Base-by-base conservation (phyloP, 2,329 filamentous ascomycete genomes). In the Pseudogymnoascus sp. region DNA sequence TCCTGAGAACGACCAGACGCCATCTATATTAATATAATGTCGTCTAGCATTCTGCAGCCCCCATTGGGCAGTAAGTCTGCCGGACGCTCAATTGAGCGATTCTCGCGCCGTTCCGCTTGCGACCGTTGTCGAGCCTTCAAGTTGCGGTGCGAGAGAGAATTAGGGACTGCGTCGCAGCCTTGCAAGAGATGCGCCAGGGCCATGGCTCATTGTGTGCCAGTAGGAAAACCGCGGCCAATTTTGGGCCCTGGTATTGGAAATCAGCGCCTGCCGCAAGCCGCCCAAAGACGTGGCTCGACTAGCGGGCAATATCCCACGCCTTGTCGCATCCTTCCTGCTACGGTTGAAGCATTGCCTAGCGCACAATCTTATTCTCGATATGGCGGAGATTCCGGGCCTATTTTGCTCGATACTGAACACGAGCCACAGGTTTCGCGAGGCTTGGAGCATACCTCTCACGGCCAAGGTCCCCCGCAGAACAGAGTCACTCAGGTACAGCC, bases 11-110 rank as follows among this genome's bases (percentile, higher is more conserved):
- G 18, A 52, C n/a, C 1, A n/a, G n/a, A 26, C 9, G 23, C 26
- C 26, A 52, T 52, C 23, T 18, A n/a, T 23, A 52, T 30, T 52
- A 26, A 52, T 52, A 52, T 52, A 52, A 52, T 52, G 45, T 30
- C 23, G n/a, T 52, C n/a, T 5, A 18, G n/a, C 9, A 12, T 9
- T 7, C 45, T 12, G 23, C 23, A 12, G 9, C 23, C 45, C 3
- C 26, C 23, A 15, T 3, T n/a, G 30, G 45, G 45, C n/a, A 52
- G 8, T n/a, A 52, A 18, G 5, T n/a, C 45, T 52, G n/a, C 23
- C 12, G 23, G 45, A n/a, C 45, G 45, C 26, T 52, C 45, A 30
- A 12, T 9, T 18, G 13, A 52, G 45, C 45, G 45, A 18, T 10
- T 52, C 23, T 30, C 45, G 4, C 45, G 45, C 23, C 45, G 45